Conservation (phyloP, 257 asterid species). For the Echium plantagineum region DNA sequence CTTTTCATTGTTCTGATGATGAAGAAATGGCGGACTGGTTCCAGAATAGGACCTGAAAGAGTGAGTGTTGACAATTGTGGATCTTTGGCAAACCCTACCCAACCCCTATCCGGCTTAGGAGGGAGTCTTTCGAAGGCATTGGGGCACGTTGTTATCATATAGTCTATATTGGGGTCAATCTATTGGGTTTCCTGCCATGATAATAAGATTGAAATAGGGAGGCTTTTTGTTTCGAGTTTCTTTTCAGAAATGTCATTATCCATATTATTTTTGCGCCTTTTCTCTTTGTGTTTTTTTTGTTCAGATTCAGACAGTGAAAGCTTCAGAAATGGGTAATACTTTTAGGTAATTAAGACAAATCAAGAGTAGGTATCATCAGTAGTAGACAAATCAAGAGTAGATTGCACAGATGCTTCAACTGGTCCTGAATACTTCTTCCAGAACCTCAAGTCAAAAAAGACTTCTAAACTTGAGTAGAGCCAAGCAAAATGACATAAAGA, state of each 20-base stretch:
- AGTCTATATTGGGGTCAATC: not conserved
- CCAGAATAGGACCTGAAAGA: constrained; percentile 12
- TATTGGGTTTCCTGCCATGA: not conserved
- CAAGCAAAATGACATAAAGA: not conserved
- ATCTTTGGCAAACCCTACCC: not conserved
- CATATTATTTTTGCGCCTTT: no score
- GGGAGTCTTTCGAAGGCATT: no score
- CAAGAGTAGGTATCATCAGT: not conserved
- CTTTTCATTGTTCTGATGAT: constrained; percentile 21
- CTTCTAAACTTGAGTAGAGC: no score
- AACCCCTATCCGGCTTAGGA: no score
- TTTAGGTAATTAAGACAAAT: not conserved
- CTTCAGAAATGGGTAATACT: not conserved
- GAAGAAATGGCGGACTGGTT: constrained; percentile 83
- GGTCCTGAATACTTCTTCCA: not conserved
- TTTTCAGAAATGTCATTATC: not conserved
- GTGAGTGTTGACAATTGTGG: not conserved
- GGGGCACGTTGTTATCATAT: no score
- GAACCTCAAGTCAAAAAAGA: not conserved
- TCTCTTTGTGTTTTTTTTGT: not conserved
- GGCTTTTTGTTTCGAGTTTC: not conserved
- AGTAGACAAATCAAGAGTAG: not conserved
- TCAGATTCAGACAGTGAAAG: no score
- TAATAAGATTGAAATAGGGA: not conserved
- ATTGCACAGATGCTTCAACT: not conserved